Percentiles rank a stretch among this genome's conserved stretches.
Conservation (phyloP, 148 eudicot genomes). For the Chenopodium berlandieri region DNA sequence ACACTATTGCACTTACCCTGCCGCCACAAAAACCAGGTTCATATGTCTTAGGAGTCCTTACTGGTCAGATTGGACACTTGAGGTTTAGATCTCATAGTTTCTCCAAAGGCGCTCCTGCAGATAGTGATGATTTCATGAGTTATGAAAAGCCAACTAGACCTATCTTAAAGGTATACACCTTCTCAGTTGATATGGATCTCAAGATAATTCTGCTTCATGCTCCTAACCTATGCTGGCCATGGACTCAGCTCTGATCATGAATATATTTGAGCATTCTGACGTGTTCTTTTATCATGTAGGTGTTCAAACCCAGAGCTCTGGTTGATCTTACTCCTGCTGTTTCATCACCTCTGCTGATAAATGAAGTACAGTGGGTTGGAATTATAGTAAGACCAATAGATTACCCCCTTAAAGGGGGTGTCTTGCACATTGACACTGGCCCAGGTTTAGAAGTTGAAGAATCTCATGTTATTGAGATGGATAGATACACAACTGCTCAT, state of each 20-base stretch:
- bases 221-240: slow-evolving; percentile 8
- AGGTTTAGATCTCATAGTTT: slow-evolving; percentile 98
- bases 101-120: slow-evolving; percentile 89
- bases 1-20: slow-evolving; percentile 65
- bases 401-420: slow-evolving; percentile 84
- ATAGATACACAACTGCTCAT: slow-evolving; percentile 39
- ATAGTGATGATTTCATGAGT: slow-evolving; percentile 98
- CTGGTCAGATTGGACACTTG: slow-evolving; percentile 93
- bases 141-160: slow-evolving; percentile 98
- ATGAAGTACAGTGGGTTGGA: slow-evolving; percentile 96
- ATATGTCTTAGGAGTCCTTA: slow-evolving; percentile 92
- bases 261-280: slow-evolving; percentile 12
- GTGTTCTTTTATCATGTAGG: slow-evolving; percentile 40
- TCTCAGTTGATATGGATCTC: slow-evolving; percentile 2
- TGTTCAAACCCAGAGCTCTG: slow-evolving; percentile 84
- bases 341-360: slow-evolving; percentile 91
- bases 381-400: slow-evolving; percentile 84
- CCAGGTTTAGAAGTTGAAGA: slow-evolving; percentile 81
- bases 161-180: slow-evolving; percentile 67
- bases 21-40: slow-evolving; percentile 99
- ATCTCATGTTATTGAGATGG: slow-evolving; percentile 71
- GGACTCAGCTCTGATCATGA: slow-evolving; percentile 1
- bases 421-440: slow-evolving; percentile 83
- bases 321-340: slow-evolving; percentile 93
- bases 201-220: neutral